phyloP scores from a whole-genome alignment of 129 eudicot genomes.

The Escallonia rubra region DNA sequence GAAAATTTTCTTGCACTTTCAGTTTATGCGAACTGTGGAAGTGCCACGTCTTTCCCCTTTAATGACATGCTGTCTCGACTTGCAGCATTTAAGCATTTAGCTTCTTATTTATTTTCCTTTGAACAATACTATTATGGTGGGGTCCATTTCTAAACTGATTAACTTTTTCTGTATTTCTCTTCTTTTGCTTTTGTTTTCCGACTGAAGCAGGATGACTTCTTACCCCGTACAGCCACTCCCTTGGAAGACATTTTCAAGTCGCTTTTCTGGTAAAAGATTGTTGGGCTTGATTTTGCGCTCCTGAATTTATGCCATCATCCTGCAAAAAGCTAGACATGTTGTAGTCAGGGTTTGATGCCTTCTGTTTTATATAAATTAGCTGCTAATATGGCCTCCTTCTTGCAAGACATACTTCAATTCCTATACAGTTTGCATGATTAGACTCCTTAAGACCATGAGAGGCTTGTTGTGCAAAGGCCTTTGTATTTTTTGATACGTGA shows the following conservation, averaged over 20 bases:
- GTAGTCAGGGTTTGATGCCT: background rate
- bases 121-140: no score
- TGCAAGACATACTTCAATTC: background rate
- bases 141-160: no score
- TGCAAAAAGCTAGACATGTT: background rate
- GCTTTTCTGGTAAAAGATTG: conserved; percentile 64
- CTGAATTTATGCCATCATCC: background rate
- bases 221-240: conserved; percentile 99
- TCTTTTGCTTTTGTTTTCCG: background rate
- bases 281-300: background rate
- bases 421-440: background rate
- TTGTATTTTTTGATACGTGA: background rate
- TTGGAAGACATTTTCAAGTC: conserved; percentile 98
- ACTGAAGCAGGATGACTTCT: conserved; percentile 85
- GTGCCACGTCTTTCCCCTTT: no score
- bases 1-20: no score
- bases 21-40: no score
- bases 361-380: background rate
- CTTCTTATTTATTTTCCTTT: no score
- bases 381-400: background rate
- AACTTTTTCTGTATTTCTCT: background rate
- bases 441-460: background rate
- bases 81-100: no score
- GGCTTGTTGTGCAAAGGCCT: background rate
- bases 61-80: no score